Base-by-base conservation (phyloP, 129 eudicot genomes). In the Dittrichia graveolens region DNA sequence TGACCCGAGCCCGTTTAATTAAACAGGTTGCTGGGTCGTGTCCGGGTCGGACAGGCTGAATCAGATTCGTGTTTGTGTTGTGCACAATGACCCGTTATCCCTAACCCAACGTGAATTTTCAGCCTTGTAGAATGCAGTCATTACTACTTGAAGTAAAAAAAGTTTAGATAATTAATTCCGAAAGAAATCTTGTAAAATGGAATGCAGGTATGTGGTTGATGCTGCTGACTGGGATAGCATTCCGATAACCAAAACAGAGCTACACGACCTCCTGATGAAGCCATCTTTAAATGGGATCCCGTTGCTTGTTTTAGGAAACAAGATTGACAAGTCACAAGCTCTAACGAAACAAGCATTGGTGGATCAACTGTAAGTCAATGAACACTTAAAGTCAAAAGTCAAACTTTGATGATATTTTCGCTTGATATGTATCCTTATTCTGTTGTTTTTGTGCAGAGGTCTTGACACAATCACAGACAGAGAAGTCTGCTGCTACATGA, bases 401-500 rank as follows among this genome's bases (percentile, higher is more conserved):
- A 57, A 57, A 71, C 13, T 18, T 14, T 45, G 13, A 61, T 62
- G 58, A 40, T 48, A 6, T 8, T 37, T 18, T 16, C 8, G 47
- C 12, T 13, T 57, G 10, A 38, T 43, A 13, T 9, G 11, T 59
- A 4, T 43, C 31, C 48, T 14, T 11, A 13, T 53, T 47, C 3
- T 14, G 61, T 34, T 48, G 4, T 7, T 55, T 42, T 61, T 38
- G 3, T 71, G 55, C 91, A 89, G 98, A 43, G 95, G 83, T 55
- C 85, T 92, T 5, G 85, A 80, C 7, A 75, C 87, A 14, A 87
- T 85, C 40, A 75, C 72, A 4, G 95, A 89, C 63, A 85, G 96
- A 79, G 96, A 92, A 77, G 96, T 92, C 15, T 87, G 91, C 82
- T 92, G 98, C 82, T 92, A 85, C 74, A 92, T 92, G 95, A 92